Percentiles rank a stretch among this genome's conserved stretches.
Evolutionary conservation across 192 early-diverging fungal species (phyloP).

Genomic region (Gryganskiella cystojenkinii): DNA sequence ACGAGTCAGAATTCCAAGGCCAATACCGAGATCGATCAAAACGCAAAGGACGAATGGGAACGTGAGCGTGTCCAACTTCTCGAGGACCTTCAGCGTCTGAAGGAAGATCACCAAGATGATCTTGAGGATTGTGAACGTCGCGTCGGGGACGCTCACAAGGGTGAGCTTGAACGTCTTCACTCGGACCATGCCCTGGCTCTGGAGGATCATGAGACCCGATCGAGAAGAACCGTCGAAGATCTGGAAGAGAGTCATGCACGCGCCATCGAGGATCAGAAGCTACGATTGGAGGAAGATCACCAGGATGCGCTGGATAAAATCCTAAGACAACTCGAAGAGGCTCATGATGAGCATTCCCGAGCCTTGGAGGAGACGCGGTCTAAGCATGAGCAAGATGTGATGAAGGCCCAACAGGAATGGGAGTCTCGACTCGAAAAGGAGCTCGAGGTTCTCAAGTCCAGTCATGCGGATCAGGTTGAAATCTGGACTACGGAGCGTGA

Average conservation of each 20-base stretch:
- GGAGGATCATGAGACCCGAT: background rate
- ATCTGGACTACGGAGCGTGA: background rate
- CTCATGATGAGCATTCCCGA: conserved; percentile 6
- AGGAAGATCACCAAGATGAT: conserved; percentile 18
- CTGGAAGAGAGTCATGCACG: conserved; percentile 3
- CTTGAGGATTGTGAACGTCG: conserved; percentile 7
- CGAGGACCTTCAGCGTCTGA: conserved; percentile 18
- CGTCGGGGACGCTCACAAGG: background rate
- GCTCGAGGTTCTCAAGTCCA: background rate
- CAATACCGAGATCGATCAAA: conserved; percentile 4
- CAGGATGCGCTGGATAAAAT: conserved; percentile 5
- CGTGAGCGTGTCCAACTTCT: conserved; percentile 18
- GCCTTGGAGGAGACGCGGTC: conserved; percentile 6
- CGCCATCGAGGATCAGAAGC: too few relatives aligned
- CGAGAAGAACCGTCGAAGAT: background rate
- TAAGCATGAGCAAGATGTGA: conserved; percentile 1
- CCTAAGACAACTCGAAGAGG: conserved; percentile 7
- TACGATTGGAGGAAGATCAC: background rate
- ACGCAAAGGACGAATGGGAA: conserved; percentile 23
- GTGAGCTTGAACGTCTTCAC: conserved; percentile 10
- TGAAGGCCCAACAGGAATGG: background rate
- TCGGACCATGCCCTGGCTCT: conserved; percentile 10
- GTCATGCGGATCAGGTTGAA: conserved; percentile 2
- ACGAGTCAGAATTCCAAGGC: background rate
- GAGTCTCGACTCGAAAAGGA: background rate